Conservation (phyloP, 257 asterid genomes). For the Solanum sitiens region DNA sequence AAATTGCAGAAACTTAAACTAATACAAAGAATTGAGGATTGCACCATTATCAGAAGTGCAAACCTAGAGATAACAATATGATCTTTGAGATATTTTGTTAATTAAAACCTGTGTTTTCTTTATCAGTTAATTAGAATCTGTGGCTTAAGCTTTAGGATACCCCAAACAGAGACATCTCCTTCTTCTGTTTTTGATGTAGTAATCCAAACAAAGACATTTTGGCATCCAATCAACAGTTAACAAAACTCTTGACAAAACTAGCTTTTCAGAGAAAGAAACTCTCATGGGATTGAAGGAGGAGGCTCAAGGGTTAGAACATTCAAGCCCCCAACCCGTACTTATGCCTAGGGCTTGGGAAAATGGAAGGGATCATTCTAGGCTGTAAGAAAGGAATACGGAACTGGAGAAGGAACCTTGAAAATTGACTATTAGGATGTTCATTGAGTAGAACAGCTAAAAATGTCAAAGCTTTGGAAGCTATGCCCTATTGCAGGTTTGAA, state of each 20-base stretch:
- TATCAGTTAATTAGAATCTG: background rate
- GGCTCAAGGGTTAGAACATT: background rate
- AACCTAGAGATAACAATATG: background rate
- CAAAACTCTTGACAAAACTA: background rate
- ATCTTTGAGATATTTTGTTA: background rate
- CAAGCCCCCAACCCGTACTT: background rate
- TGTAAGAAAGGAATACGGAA: background rate
- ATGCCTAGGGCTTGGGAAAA: background rate
- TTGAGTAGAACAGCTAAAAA: background rate
- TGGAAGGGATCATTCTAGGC: background rate
- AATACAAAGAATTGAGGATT: background rate
- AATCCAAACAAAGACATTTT: background rate
- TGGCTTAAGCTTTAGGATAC: background rate
- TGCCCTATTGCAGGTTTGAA: background rate
- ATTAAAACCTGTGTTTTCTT: background rate
- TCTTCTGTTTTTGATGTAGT: background rate
- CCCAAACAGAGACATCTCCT: background rate
- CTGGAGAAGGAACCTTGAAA: background rate
- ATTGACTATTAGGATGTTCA: background rate
- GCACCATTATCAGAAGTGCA: background rate
- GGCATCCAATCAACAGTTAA: background rate
- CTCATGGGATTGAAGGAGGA: background rate
- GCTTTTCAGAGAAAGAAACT: background rate
- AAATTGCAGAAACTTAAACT: background rate
- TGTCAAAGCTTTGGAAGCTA: background rate